These are phyloP conservation scores for Phaffia australis DNA, from an alignment of 768 basidiomycete species.

Conservation along the genomic window DNA sequence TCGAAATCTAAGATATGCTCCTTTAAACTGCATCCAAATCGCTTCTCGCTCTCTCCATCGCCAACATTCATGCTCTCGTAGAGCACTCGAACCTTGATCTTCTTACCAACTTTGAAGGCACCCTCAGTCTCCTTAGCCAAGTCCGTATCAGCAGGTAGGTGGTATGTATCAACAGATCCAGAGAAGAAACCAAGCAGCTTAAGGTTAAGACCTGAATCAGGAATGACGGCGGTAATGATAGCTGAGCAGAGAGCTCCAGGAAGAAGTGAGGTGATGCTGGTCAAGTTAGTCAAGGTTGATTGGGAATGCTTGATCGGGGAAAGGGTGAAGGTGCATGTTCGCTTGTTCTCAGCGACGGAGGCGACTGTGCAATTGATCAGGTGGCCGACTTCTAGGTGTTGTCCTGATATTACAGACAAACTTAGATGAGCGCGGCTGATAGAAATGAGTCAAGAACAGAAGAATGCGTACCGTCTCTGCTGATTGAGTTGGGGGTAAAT, in stretches of 20 bases:
- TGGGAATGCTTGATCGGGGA: slow-evolving; percentile 37
- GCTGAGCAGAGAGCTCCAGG: slow-evolving; percentile 75
- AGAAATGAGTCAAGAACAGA: neutral
- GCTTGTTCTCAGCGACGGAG: slow-evolving; percentile 61
- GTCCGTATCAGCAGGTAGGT: slow-evolving; percentile 47
- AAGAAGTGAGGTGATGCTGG: slow-evolving; percentile 66
- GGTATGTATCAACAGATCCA: slow-evolving; percentile 73
- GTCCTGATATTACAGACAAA: slow-evolving; percentile 26
- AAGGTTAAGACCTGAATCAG: slow-evolving; percentile 61
- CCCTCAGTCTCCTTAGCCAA: slow-evolving; percentile 31
- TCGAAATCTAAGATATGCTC: slow-evolving; percentile 57
- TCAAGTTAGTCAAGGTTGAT: slow-evolving; percentile 60
- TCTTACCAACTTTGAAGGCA: slow-evolving; percentile 41
- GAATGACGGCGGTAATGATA: slow-evolving; percentile 63
- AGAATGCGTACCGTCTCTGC: slow-evolving; percentile 14
- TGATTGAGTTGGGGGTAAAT: slow-evolving; percentile 27
- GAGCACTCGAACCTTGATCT: slow-evolving; percentile 68
- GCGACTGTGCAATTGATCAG: slow-evolving; percentile 57
- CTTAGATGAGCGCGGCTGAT: neutral
- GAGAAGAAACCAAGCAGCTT: slow-evolving; percentile 87
- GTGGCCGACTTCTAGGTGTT: slow-evolving; percentile 52
- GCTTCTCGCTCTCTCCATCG: slow-evolving; percentile 46
- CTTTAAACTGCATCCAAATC: slow-evolving; percentile 67
- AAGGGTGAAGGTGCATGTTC: slow-evolving; percentile 60
- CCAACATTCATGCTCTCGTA: slow-evolving; percentile 49